Percentiles rank a stretch among this genome's conserved stretches.
phyloP scores from a whole-genome alignment of 2,329 filamentous ascomycete genomes.

The Xylaria sp. region DNA sequence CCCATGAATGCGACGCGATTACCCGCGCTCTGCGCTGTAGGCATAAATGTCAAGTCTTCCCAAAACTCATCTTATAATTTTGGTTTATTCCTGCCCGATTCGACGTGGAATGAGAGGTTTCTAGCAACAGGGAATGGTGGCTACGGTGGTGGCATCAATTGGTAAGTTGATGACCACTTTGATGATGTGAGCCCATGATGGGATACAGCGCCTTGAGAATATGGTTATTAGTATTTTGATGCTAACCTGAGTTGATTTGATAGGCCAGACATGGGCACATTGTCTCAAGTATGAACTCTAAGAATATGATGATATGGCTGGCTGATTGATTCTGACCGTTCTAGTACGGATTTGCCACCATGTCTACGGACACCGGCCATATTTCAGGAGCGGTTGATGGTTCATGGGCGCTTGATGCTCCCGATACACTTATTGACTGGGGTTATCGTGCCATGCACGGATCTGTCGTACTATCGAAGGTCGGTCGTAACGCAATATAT shows the following conservation, averaged over 20 bases:
- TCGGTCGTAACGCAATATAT: slow-evolving; percentile 1
- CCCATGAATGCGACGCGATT: slow-evolving; percentile 42
- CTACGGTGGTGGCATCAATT: slow-evolving; percentile 48
- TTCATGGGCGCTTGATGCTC: slow-evolving; percentile 53
- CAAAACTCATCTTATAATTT: slow-evolving; percentile 47
- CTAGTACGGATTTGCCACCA: slow-evolving; percentile 54
- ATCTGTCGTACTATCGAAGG: slow-evolving; percentile 58
- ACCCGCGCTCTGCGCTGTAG: slow-evolving; percentile 47
- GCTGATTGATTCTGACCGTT: slow-evolving; percentile 8
- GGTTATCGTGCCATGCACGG: slow-evolving; percentile 58
- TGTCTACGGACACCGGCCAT: slow-evolving; percentile 59
- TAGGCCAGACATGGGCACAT: slow-evolving; percentile 55
- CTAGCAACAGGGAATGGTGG: slow-evolving; percentile 46
- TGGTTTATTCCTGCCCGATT: slow-evolving; percentile 47
- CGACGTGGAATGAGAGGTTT: slow-evolving; percentile 46
- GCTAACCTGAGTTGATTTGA: slow-evolving; percentile 2
- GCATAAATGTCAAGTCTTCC: slow-evolving; percentile 47
- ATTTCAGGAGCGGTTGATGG: slow-evolving; percentile 45
- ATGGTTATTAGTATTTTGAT: not conserved
- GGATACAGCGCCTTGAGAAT: no score
- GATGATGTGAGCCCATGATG: no score
- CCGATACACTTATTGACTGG: slow-evolving; percentile 53
- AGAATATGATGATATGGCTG: not conserved
- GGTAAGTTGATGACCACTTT: slow-evolving; percentile 38
- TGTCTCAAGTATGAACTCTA: slow-evolving; percentile 40